These are phyloP conservation scores for Smittium culicis DNA, from an alignment of 371 early-diverging fungal species.

Conservation along the genomic window DNA sequence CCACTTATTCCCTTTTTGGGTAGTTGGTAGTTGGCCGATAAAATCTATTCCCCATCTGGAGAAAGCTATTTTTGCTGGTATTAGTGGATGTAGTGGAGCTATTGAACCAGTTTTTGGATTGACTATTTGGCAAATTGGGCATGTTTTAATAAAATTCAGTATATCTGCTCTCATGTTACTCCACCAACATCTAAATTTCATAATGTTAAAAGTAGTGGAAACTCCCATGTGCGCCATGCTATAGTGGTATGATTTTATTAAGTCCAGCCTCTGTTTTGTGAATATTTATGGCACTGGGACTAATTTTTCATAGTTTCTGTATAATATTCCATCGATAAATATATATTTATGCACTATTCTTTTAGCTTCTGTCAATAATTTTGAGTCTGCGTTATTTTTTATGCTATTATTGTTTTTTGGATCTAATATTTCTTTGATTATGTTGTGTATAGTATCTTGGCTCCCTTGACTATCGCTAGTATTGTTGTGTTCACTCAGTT, in stretches of 20 bases:
- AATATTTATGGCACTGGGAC: neutral
- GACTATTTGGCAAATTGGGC: conserved; percentile 22
- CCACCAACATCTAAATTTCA: conserved; percentile 23
- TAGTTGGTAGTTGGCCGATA: conserved; percentile 25
- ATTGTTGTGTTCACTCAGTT: neutral
- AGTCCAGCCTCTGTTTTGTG: neutral
- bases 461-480: neutral
- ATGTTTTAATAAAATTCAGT: conserved; percentile 12
- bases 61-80: conserved; percentile 16
- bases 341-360: no score
- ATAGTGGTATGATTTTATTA: conserved; percentile 1
- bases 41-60: conserved; percentile 27
- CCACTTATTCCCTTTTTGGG: conserved; percentile 23
- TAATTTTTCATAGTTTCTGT: neutral
- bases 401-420: neutral
- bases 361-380: neutral
- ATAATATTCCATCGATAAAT: no score
- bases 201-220: neutral
- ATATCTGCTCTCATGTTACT: conserved; percentile 16
- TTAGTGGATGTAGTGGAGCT: conserved; percentile 11
- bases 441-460: neutral
- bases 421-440: neutral
- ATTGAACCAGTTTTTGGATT: neutral
- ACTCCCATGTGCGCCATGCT: conserved; percentile 4
- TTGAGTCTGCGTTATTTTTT: neutral